A percentile compares a stretch with the other conserved stretches of the same genome.
Conservation (phyloP, 1,139 yeast genomes). For the Scheffersomyces segobiensis region DNA sequence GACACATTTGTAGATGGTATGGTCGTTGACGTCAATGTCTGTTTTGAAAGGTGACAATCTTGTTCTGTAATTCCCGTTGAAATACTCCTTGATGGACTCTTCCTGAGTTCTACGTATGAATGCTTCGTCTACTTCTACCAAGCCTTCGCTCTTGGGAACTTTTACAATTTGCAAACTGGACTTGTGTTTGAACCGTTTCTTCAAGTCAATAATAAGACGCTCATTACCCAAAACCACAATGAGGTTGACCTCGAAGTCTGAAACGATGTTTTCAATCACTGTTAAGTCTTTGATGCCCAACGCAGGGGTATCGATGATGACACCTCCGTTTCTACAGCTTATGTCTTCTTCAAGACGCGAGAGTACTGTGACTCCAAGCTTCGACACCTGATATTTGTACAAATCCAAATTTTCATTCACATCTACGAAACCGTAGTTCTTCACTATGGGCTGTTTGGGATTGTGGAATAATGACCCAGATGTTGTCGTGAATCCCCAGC, state of each 20-base stretch:
- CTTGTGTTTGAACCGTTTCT: slow-evolving; percentile 52
- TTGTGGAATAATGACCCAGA: slow-evolving; percentile 85
- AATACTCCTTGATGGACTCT: slow-evolving; percentile 78
- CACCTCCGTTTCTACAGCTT: slow-evolving; percentile 54
- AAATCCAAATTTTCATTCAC: slow-evolving; percentile 59
- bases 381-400: slow-evolving; percentile 56
- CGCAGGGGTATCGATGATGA: slow-evolving; percentile 82
- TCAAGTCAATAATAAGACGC: slow-evolving; percentile 63
- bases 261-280: slow-evolving; percentile 58
- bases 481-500: slow-evolving; percentile 83
- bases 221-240: slow-evolving; percentile 65
- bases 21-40: slow-evolving; percentile 39
- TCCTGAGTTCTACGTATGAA: slow-evolving; percentile 73
- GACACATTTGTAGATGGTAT: slow-evolving; percentile 40
- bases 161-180: slow-evolving; percentile 52
- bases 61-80: slow-evolving; percentile 72
- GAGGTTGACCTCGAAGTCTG: slow-evolving; percentile 60
- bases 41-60: slow-evolving; percentile 72
- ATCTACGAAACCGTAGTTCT: slow-evolving; percentile 72
- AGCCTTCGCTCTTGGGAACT: slow-evolving; percentile 71
- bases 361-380: slow-evolving; percentile 59
- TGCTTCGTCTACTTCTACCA: slow-evolving; percentile 70
- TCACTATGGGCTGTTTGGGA: slow-evolving; percentile 85
- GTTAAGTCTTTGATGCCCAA: slow-evolving; percentile 50
- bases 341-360: slow-evolving; percentile 61